Base-by-base conservation (phyloP, 495 filamentous ascomycete species). In the Xylaria longipes region DNA sequence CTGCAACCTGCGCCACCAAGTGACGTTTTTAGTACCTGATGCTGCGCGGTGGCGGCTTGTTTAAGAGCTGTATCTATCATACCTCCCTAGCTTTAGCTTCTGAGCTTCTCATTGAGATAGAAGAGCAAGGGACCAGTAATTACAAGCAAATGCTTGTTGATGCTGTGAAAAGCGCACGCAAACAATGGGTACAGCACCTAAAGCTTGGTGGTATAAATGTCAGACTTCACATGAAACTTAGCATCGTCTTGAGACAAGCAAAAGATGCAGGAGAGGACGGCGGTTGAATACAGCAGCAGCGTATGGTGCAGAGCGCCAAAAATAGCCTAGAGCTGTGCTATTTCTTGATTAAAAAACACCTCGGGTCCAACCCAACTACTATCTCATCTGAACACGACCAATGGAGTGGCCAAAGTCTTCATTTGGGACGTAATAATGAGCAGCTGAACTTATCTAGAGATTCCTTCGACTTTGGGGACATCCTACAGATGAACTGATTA, bases 11-110 rank as follows among this genome's bases (percentile, higher is more conserved):
- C 72, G 9, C 45, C 25, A 2, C 14, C 64, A 2, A 52, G 73
- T 35, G 73, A 74, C 31, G 71, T 71, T 79, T 72, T 48, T 65
- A 66, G 0, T 62, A 71, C 20, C 65, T 77, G 35, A 71, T 69
- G 39, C 43, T 65, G 11, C 60, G 69, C 4, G 45, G 61, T 20
- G 77, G 72, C 11, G 73, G 75, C 9, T 70, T 74, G 27, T 73
- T 75, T 31, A 79, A 79, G 63, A 66, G 73, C 14, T 60, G 76
- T 20, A 48, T 74, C 22, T 65, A 72, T 31, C 71, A 79, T 69
- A 65, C 71, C 15, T 65, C 71, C 11, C 66, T 75, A 41, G 68
- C 75, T 2, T 64, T 78, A 17, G 73, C 64, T 43, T 35, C 68
- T 15, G 76, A 78, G 43, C 64, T 78, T 15, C 61, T 75, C 15